Base-by-base conservation (phyloP, 495 filamentous ascomycete genomes). In the Penicillium dipodomyicola region DNA sequence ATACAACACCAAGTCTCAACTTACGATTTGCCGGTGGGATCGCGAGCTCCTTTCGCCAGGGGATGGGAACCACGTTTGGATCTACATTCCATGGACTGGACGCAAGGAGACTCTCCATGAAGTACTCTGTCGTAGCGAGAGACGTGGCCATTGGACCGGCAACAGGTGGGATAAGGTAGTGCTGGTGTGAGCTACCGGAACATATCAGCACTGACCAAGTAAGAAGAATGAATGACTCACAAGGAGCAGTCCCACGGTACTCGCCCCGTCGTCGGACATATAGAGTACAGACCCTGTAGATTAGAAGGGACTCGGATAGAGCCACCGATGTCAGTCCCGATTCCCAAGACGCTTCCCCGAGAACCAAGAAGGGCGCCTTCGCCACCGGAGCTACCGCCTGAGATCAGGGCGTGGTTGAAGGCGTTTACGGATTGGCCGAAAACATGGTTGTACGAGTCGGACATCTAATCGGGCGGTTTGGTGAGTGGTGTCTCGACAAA, bases 261-360 rank as follows among this genome's bases (percentile, higher is more conserved):
- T 22, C 86, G 76, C 11, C 72, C 74, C 15, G 72, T 70, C 0
- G 81, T 86, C 0, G 88, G 86, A 57, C 80, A 82, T 46, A 87
- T 72, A 0, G 84, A 84, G 63, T 81, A 90, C 0, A 90, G 42
- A 9, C 82, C 85, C 46, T 83, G 78, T 48, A 82, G 77, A n/a
- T 77, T 80, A 1, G 86, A 82, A 1, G 88, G 88, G 19, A 74
- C 72, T 5, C 85, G 73, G 41, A 88, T 84, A 0, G 82, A 87
- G 3, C 86, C 86, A 27, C 75, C 87, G 52, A 89, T 82, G 60
- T 89, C 87, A 3, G 82, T 84, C 0, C 85, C 86, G 32, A 89
- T 80, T 1, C 87, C 87, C 1, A 88, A 63, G 32, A 79, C 67
- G 29, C 78, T 82, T 1, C 84, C 85, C 12, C 79, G 63, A 7